Evolutionary conservation across 495 filamentous ascomycete species (phyloP).

Genomic region (Aspergillus sclerotioniger): DNA sequence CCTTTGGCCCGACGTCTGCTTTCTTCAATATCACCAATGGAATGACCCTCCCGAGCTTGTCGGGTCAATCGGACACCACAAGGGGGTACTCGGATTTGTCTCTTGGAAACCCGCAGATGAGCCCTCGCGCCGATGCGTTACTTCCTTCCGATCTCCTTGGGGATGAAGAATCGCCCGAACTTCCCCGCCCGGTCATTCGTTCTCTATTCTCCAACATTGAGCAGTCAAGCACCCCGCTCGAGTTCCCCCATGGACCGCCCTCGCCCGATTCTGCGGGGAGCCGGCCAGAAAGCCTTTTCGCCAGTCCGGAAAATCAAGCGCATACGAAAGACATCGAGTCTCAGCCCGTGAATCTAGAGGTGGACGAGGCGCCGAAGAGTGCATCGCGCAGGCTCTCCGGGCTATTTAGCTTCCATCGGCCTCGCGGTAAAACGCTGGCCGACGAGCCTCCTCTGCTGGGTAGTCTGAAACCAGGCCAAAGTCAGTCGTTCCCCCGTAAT

Average conservation of each 20-base stretch:
- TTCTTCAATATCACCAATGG: conserved; percentile 64
- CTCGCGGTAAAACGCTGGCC: conserved; percentile 67
- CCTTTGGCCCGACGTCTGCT: conserved; percentile 44
- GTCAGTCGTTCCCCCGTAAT: conserved; percentile 77
- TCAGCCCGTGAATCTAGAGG: conserved; percentile 32
- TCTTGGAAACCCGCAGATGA: conserved; percentile 68
- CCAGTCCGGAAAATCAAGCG: conserved; percentile 65
- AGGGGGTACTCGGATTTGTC: conserved; percentile 46
- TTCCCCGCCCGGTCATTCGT: conserved; percentile 40
- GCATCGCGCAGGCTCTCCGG: conserved; percentile 55
- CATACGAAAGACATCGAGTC: conserved; percentile 39
- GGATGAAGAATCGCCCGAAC: conserved; percentile 66
- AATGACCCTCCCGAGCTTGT: conserved; percentile 41
- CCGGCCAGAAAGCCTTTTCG: conserved; percentile 62
- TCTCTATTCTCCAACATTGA: conserved; percentile 40
- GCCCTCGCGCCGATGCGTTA: conserved; percentile 73
- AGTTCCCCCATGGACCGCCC: conserved; percentile 55
- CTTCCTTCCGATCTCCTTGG: conserved; percentile 78
- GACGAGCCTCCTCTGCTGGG: conserved; percentile 69
- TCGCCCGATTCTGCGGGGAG: conserved; percentile 69
- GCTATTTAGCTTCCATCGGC: conserved; percentile 66
- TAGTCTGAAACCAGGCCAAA: conserved; percentile 70
- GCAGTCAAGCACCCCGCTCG: conserved; percentile 31
- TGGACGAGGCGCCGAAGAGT: conserved; percentile 46
- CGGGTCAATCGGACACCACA: conserved; percentile 39